Conservation (phyloP, 2,329 filamentous ascomycete species). For the Didymella exigua region DNA sequence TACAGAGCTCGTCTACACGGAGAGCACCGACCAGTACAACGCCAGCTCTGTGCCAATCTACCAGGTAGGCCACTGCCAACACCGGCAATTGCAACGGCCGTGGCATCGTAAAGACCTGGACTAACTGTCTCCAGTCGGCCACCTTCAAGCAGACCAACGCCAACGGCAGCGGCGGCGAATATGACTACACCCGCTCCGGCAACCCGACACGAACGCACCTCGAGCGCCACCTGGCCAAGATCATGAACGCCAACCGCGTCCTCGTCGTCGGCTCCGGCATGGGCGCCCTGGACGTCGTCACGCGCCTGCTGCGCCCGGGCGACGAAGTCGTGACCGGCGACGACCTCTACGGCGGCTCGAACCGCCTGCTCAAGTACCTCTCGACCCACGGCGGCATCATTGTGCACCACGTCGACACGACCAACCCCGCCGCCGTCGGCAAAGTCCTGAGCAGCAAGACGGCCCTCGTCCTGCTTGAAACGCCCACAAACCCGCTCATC, state of each 20-base stretch:
- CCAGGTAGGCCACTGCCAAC: conserved; percentile 61
- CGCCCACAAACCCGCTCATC: conserved; percentile 95
- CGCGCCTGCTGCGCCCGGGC: conserved; percentile 83
- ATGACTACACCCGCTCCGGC: conserved; percentile 97
- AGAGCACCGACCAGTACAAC: conserved; percentile 95
- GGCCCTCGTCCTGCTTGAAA: conserved; percentile 93
- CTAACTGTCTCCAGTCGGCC: conserved; percentile 67
- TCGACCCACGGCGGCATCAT: conserved; percentile 87
- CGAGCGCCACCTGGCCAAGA: conserved; percentile 96
- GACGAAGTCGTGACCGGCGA: conserved; percentile 98
- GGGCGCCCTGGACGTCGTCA: conserved; percentile 96
- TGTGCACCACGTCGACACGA: conserved; percentile 97
- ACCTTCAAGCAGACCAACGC: conserved; percentile 95
- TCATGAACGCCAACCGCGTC: conserved; percentile 92
- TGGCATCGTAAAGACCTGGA: background rate
- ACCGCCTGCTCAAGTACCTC: conserved; percentile 90
- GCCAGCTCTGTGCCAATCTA: conserved; percentile 97
- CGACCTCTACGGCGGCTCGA: conserved; percentile 94
- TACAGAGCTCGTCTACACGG: conserved; percentile 95
- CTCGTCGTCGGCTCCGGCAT: conserved; percentile 96
- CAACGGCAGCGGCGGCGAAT: conserved; percentile 79
- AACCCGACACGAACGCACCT: conserved; percentile 96
- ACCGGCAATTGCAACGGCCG: background rate
- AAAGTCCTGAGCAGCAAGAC: conserved; percentile 78
- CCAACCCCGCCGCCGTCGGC: conserved; percentile 72